Conservation (phyloP, 2,329 filamentous ascomycete genomes). For the Lasiodiplodia sp. region DNA sequence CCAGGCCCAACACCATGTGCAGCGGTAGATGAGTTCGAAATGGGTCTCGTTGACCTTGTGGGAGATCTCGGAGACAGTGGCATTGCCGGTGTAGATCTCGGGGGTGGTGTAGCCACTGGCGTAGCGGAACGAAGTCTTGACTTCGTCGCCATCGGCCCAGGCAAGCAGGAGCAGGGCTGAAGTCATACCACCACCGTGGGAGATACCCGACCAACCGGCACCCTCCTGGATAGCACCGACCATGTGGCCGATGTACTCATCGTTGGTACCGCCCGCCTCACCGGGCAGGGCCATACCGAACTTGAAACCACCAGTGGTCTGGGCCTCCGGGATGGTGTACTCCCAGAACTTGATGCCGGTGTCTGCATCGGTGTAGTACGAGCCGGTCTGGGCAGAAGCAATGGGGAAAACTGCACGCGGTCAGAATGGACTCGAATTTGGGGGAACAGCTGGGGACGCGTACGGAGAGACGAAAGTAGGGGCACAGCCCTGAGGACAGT, state of each 20-base stretch:
- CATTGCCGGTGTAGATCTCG: slow-evolving; percentile 66
- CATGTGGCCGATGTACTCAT: slow-evolving; percentile 49
- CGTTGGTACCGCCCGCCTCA: slow-evolving; percentile 12
- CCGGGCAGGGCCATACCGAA: slow-evolving; percentile 45
- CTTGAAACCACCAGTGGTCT: slow-evolving; percentile 45
- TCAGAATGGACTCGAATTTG: slow-evolving; percentile 31
- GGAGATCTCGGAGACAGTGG: slow-evolving; percentile 67
- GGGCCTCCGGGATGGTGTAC: slow-evolving; percentile 36
- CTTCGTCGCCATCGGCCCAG: slow-evolving; percentile 38
- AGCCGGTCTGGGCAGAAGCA: slow-evolving; percentile 40
- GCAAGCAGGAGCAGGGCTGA: slow-evolving; percentile 44
- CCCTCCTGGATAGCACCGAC: slow-evolving; percentile 40
- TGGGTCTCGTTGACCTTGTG: slow-evolving; percentile 64
- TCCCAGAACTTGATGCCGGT: slow-evolving; percentile 32
- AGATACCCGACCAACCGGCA: slow-evolving; percentile 48
- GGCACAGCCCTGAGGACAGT: slow-evolving; percentile 45
- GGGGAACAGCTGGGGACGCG: not conserved
- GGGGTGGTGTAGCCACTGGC: slow-evolving; percentile 64
- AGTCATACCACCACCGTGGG: slow-evolving; percentile 46
- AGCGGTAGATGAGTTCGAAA: slow-evolving; percentile 71
- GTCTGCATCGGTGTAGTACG: slow-evolving; percentile 20
- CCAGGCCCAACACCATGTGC: slow-evolving; percentile 59
- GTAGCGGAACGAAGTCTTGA: slow-evolving; percentile 44
- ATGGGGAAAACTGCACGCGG: slow-evolving; percentile 35
- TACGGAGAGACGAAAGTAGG: slow-evolving; percentile 47